Evolutionary conservation across 352 stramenopile genomes (phyloP).

Genomic region (Phytopythium oedochilum): DNA sequence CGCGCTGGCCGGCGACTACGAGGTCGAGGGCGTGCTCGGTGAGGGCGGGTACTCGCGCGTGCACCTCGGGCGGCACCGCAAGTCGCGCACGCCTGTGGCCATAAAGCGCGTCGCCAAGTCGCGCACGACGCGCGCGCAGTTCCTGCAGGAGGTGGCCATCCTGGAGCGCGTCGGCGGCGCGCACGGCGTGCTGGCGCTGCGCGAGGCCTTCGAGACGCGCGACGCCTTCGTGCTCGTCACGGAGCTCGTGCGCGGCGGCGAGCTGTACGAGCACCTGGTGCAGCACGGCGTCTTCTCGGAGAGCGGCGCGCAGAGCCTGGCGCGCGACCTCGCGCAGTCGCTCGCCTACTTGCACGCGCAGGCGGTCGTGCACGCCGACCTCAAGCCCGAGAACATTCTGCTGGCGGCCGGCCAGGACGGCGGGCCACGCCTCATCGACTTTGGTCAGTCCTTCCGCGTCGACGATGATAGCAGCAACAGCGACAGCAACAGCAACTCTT

Average conservation of each 20-base stretch:
- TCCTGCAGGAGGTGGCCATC: slow-evolving; percentile 48
- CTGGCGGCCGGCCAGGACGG: slow-evolving; percentile 7
- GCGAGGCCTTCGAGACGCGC: slow-evolving; percentile 49
- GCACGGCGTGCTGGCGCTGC: slow-evolving; percentile 38
- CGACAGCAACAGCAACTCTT: not conserved
- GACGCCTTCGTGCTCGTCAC: slow-evolving; percentile 57
- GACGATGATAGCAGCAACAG: slow-evolving; percentile 3
- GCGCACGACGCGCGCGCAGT: slow-evolving; percentile 27
- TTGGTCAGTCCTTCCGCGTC: slow-evolving; percentile 64
- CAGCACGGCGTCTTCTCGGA: slow-evolving; percentile 36
- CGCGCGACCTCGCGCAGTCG: slow-evolving; percentile 28
- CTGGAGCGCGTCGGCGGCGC: slow-evolving; percentile 33
- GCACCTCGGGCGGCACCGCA: slow-evolving; percentile 32
- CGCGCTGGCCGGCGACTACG: slow-evolving; percentile 35
- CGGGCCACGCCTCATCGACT: slow-evolving; percentile 67
- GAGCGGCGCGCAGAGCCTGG: slow-evolving; percentile 9
- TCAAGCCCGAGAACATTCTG: slow-evolving; percentile 62
- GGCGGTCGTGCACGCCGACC: slow-evolving; percentile 42
- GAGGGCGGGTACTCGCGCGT: slow-evolving; percentile 47
- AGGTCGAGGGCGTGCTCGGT: slow-evolving; percentile 39
- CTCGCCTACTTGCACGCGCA: slow-evolving; percentile 40
- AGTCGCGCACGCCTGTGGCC: slow-evolving; percentile 37
- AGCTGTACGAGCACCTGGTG: slow-evolving; percentile 50
- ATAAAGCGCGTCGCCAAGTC: slow-evolving; percentile 55
- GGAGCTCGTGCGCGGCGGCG: slow-evolving; percentile 40